phyloP scores from a whole-genome alignment of 768 basidiomycete species.

The Leccinellum rugosiceps region DNA sequence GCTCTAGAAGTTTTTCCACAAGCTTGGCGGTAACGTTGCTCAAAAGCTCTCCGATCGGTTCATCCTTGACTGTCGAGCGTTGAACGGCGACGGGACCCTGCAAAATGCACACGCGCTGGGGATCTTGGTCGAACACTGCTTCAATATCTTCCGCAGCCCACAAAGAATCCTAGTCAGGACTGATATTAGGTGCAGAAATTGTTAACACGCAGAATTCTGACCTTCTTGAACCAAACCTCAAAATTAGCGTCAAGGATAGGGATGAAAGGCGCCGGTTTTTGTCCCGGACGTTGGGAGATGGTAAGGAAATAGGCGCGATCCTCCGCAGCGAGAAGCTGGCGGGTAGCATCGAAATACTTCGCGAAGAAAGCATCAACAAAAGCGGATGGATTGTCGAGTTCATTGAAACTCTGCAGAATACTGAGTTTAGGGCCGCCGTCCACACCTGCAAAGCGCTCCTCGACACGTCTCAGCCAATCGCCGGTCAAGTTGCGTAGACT shows the following conservation, averaged over 20 bases:
- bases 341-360: constrained; percentile 74
- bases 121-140: constrained; percentile 98
- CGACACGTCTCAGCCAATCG: constrained; percentile 94
- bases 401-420: constrained; percentile 75
- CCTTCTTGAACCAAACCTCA: constrained; percentile 99
- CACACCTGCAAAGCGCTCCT: constrained; percentile 92
- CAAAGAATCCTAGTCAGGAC: constrained; percentile 71
- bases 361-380: constrained; percentile 84
- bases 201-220: constrained; percentile 28
- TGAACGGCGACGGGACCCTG: constrained; percentile 96
- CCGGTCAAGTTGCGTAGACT: constrained; percentile 91
- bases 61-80: constrained; percentile 83
- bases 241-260: constrained; percentile 91
- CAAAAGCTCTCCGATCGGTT: constrained; percentile 89
- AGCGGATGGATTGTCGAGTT: constrained; percentile 76
- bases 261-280: constrained; percentile 98
- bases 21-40: constrained; percentile 82
- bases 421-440: constrained; percentile 81
- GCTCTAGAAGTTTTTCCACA: constrained; percentile 72
- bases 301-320: constrained; percentile 95
- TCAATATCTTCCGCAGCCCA: constrained; percentile 99
- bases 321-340: constrained; percentile 88
- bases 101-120: constrained; percentile 95
- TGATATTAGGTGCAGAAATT: constrained; percentile 9
- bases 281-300: constrained; percentile 92